Percentiles rank a stretch among this genome's conserved stretches.
These are phyloP conservation scores for Aspergillus floridensis DNA, from an alignment of 2,329 filamentous ascomycete genomes.

Conservation along the genomic window DNA sequence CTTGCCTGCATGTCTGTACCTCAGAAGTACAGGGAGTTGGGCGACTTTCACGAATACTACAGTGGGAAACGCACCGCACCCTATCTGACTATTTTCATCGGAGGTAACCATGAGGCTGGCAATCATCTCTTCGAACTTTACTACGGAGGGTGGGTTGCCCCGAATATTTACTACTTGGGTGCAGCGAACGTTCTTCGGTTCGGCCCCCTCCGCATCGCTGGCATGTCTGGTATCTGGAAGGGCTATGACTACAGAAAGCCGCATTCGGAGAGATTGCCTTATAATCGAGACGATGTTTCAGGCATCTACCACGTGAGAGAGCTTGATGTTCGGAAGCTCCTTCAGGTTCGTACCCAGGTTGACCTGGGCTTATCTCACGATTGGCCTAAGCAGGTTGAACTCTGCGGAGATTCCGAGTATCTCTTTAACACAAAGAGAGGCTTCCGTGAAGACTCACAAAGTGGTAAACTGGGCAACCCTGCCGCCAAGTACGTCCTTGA, in stretches of 20 bases:
- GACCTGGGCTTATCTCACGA: slow-evolving; percentile 93
- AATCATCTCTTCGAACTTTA: slow-evolving; percentile 88
- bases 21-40: slow-evolving; percentile 78
- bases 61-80: slow-evolving; percentile 73
- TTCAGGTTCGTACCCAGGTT: slow-evolving; percentile 80
- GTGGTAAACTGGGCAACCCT: slow-evolving; percentile 72
- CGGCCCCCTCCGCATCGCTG: slow-evolving; percentile 82
- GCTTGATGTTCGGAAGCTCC: slow-evolving; percentile 82
- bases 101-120: slow-evolving; percentile 92
- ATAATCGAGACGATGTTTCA: slow-evolving; percentile 70
- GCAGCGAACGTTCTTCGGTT: slow-evolving; percentile 84
- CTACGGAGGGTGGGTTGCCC: slow-evolving; percentile 95
- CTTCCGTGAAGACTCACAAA: slow-evolving; percentile 72
- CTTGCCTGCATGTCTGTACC: slow-evolving; percentile 87
- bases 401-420: slow-evolving; percentile 64
- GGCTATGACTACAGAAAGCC: slow-evolving; percentile 79
- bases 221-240: slow-evolving; percentile 93
- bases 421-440: slow-evolving; percentile 72
- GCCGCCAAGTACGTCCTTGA: slow-evolving; percentile 81
- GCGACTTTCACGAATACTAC: slow-evolving; percentile 95
- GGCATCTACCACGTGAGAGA: slow-evolving; percentile 89
- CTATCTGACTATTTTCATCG: slow-evolving; percentile 87
- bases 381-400: slow-evolving; percentile 85
- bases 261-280: slow-evolving; percentile 83
- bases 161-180: slow-evolving; percentile 95